Base-by-base conservation (phyloP, 106 monocot genomes). In the Iris macrosiphon region DNA sequence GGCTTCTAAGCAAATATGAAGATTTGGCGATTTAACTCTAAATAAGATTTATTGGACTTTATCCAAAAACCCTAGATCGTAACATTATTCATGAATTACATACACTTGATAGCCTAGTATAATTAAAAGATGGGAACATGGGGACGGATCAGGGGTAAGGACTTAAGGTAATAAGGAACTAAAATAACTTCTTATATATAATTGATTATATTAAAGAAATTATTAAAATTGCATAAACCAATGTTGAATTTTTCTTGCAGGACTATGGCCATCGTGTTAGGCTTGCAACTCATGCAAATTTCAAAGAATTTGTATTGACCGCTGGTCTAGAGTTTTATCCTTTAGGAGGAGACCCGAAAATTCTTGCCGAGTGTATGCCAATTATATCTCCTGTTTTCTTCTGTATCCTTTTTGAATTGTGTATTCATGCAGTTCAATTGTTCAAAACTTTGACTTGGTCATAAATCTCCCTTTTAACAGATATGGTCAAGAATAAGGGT, bases 401-500 rank as follows among this genome's bases (percentile, higher is more conserved):
- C n/a, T n/a, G n/a, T n/a, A n/a, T n/a, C n/a, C n/a, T 62, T 51
- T 44, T 54, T 1, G 9, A 4, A 17, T 33, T 54, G 18, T 54
- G n/a, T 2, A 21, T 7, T 5, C 21, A 34, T 54, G 2, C 21
- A 32, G 54, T 34, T 32, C 34, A 28, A 20, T 16, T 34, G 20
- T n/a, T n/a, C n/a, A n/a, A n/a, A n/a, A n/a, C n/a, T n/a, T n/a
- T n/a, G n/a, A 31, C 20, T 49, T 55, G n/a, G n/a, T n/a, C n/a
- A n/a, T n/a, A n/a, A n/a, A n/a, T n/a, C n/a, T n/a, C n/a, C 27
- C 15, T 44, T 34, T 73, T 41, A 34, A 17, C 76, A 92, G 92
- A 92, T 58, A 92, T 92, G 92, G 86, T 92, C 25, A 92, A 87
- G 68, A 92, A 92, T 60, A 92, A 92, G 74, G 92, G 92, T 13